Conservation (phyloP, 1,284 basidiomycete species). For the Singerocomus inundabilis region DNA sequence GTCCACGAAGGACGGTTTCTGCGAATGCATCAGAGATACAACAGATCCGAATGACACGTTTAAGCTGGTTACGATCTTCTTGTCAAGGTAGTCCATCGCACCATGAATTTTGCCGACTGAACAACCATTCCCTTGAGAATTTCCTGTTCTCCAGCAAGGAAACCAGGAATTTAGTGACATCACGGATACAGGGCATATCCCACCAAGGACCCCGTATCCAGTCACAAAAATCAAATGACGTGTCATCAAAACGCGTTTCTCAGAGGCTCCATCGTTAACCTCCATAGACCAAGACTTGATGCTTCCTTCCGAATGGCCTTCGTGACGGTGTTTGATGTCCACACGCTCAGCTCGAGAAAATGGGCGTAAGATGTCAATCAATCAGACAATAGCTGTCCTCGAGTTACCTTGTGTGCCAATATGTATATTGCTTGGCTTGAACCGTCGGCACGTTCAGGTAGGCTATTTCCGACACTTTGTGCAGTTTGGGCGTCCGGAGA, state of each 20-base stretch:
- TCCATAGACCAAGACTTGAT: conserved; percentile 54
- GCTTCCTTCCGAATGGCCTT: conserved; percentile 39
- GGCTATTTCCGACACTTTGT: conserved; percentile 36
- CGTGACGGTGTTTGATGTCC: conserved; percentile 54
- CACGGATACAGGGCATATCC: conserved; percentile 16
- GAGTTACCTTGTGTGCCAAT: conserved; percentile 38
- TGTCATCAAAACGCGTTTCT: conserved; percentile 48
- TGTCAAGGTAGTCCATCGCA: conserved; percentile 46
- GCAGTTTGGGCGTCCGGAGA: conserved; percentile 52
- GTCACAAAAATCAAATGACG: conserved; percentile 62
- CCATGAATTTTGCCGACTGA: conserved; percentile 49
- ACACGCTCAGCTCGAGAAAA: conserved; percentile 62
- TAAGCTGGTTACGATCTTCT: conserved; percentile 60
- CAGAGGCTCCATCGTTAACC: conserved; percentile 41
- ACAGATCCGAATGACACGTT: conserved; percentile 52
- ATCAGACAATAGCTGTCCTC: conserved; percentile 43
- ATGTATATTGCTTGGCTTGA: conserved; percentile 41
- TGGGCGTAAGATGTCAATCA: conserved; percentile 70
- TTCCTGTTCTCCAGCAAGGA: conserved; percentile 31
- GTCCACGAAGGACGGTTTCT: not conserved
- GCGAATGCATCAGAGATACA: not conserved
- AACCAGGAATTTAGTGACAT: not conserved
- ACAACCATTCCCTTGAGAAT: conserved; percentile 48
- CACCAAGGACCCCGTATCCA: conserved; percentile 53
- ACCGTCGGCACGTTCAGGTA: conserved; percentile 1